Conservation (phyloP, 306 rosid genomes). For the Abrus pulchellus region DNA sequence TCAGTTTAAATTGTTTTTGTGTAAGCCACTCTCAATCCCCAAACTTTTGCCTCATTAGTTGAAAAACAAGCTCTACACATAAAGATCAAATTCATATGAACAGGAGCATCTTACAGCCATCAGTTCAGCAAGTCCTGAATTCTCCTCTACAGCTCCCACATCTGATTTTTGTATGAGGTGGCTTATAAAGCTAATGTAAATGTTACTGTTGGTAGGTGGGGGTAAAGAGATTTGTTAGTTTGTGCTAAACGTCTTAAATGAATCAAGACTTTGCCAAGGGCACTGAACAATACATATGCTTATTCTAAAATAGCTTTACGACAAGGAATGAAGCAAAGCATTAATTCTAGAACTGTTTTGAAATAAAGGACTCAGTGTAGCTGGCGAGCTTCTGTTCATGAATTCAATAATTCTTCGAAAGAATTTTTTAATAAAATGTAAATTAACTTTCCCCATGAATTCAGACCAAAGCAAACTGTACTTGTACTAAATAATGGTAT, state of each 20-base stretch:
- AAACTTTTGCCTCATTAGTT: slow-evolving; percentile 1
- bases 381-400: not conserved
- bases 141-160: slow-evolving; percentile 15
- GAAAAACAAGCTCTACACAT: slow-evolving; percentile 37
- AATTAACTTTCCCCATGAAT: slow-evolving; percentile 15
- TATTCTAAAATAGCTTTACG: slow-evolving; percentile 23
- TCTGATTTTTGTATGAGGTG: not conserved
- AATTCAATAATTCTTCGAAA: slow-evolving; percentile 2
- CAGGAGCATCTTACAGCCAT: slow-evolving; percentile 23
- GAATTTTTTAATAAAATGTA: not conserved
- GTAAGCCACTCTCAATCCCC: slow-evolving; percentile 16
- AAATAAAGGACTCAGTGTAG: not conserved
- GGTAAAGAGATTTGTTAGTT: slow-evolving; percentile 29
- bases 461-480: slow-evolving; percentile 4
- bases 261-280: slow-evolving; percentile 16
- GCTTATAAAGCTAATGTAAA: slow-evolving; percentile 18
- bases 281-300: not conserved
- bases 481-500: not conserved
- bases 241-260: slow-evolving; percentile 31
- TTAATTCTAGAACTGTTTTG: slow-evolving; percentile 17
- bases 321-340: slow-evolving; percentile 22
- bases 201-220: slow-evolving; percentile 2
- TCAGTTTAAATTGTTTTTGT: not conserved
- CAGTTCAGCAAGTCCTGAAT: not conserved
- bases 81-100: slow-evolving; percentile 33